Base-by-base conservation (phyloP, 805 yeast species). In the Kuraishia piskuri region DNA sequence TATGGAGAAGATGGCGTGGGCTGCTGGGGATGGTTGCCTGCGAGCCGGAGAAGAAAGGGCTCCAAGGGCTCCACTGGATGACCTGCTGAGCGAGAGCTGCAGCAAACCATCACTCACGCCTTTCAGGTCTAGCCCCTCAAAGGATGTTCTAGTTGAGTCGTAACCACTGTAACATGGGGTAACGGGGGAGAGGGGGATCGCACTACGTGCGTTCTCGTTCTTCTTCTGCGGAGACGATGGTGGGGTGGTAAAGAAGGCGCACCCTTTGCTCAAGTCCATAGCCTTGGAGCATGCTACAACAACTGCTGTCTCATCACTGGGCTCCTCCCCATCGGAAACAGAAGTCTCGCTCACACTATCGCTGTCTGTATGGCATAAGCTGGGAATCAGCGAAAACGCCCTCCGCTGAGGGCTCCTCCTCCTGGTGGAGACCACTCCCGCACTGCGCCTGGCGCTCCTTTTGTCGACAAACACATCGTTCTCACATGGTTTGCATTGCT, bases 1-100 rank as follows among this genome's bases (percentile, higher is more conserved):
- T 37, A 86, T 82, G 51, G 75, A 72, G 61, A 90, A 86, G 8
- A 90, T 31, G 8, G 40, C 17, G 17, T 31, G 40, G 7, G 10
- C 31, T 10, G 31, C 31, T 7, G 10, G 9, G 31, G 31, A 10
- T 10, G n/a, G n/a, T n/a, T n/a, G n/a, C n/a, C n/a, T n/a, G 7
- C 31, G 10, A 25, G 10, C 31, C 9, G 31, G 31, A 7, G 31
- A 25, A 10, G 31, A 25, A 25, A 25, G 31, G 31, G 9, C 9
- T 25, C 31, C 31, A 25, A 25, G 9, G 7, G 17, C n/a, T 31
- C 17, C 14, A 12, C 14, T 12, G 40, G 40, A 31, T 31, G 40
- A 5, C 17, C 17, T 14, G 14, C 3, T 31, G n/a, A 31, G 14
- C 17, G 40, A 7, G 40, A 31, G 40, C 17, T 31, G 7, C 4